Conservation (phyloP, 2,329 filamentous ascomycete species). For the Xylariaceae sp. region DNA sequence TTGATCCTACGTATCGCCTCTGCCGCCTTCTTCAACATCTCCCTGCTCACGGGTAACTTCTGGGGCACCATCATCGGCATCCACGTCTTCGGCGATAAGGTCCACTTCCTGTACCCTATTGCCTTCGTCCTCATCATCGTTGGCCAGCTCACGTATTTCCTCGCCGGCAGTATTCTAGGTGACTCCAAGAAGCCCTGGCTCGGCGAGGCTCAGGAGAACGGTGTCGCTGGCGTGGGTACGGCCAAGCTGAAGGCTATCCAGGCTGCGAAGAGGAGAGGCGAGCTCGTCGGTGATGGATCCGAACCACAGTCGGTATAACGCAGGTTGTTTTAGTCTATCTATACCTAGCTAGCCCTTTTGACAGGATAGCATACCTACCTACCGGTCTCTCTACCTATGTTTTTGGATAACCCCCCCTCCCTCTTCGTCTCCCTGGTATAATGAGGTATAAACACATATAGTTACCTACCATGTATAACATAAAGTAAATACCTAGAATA, state of each 20-base stretch:
- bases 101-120: slow-evolving; percentile 92
- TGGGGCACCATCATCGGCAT: slow-evolving; percentile 94
- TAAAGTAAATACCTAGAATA: too few relatives aligned
- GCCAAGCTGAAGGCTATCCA: slow-evolving; percentile 71
- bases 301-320: neutral
- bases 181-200: slow-evolving; percentile 95
- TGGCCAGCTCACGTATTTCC: slow-evolving; percentile 81
- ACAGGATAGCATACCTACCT: too few relatives aligned
- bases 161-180: slow-evolving; percentile 73
- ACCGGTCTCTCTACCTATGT: too few relatives aligned
- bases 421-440: too few relatives aligned
- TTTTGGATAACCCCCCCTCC: too few relatives aligned
- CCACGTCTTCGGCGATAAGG: slow-evolving; percentile 69
- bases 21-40: slow-evolving; percentile 96
- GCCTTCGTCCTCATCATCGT: slow-evolving; percentile 90
- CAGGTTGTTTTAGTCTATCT: too few relatives aligned
- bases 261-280: slow-evolving; percentile 42
- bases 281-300: slow-evolving; percentile 15
- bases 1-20: slow-evolving; percentile 83
- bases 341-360: too few relatives aligned
- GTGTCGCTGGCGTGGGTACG: slow-evolving; percentile 75
- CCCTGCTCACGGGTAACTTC: slow-evolving; percentile 87
- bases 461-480: too few relatives aligned
- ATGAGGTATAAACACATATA: too few relatives aligned
- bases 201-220: slow-evolving; percentile 75